Conservation (phyloP, 2,329 filamentous ascomycete genomes). For the Penicillium sp. region DNA sequence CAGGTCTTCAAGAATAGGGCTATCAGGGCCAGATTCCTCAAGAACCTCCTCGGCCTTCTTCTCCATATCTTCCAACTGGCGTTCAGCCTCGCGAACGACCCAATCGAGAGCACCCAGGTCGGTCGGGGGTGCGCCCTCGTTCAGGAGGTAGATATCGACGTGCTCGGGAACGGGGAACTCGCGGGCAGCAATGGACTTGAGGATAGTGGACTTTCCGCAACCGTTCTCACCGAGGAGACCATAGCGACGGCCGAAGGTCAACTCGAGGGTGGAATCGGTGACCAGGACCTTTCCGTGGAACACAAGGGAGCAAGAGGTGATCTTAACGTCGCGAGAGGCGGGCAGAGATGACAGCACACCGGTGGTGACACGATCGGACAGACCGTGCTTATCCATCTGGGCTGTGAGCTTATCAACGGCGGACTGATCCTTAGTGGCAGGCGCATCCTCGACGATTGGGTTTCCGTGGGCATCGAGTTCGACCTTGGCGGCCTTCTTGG, state of each 20-base stretch:
- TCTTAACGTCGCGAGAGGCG: constrained; percentile 89
- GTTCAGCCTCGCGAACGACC: constrained; percentile 90
- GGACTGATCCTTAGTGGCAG: constrained; percentile 62
- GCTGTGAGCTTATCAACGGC: constrained; percentile 78
- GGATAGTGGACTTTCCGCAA: constrained; percentile 94
- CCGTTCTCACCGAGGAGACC: constrained; percentile 97
- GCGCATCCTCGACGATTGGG: constrained; percentile 48
- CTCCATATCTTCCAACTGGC: constrained; percentile 84
- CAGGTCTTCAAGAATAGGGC: constrained; percentile 78
- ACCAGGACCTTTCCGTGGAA: constrained; percentile 97
- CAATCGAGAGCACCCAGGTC: constrained; percentile 90
- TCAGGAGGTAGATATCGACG: constrained; percentile 95
- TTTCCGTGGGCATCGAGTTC: constrained; percentile 60
- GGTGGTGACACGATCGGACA: constrained; percentile 96
- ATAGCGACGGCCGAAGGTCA: constrained; percentile 86
- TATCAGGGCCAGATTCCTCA: constrained; percentile 85
- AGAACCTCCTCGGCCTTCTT: constrained; percentile 79
- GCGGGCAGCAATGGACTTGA: constrained; percentile 86
- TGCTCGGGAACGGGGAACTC: constrained; percentile 95
- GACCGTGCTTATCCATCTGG: constrained; percentile 90
- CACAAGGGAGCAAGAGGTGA: constrained; percentile 82
- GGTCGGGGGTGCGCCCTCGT: constrained; percentile 84
- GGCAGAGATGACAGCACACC: constrained; percentile 82
- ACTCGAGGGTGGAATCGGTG: constrained; percentile 84
- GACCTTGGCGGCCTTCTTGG: constrained; percentile 56